A percentile compares a stretch with the other conserved stretches of the same genome.
These are phyloP conservation scores for Phaffia australis DNA, from an alignment of 768 basidiomycete genomes.

Conservation along the genomic window DNA sequence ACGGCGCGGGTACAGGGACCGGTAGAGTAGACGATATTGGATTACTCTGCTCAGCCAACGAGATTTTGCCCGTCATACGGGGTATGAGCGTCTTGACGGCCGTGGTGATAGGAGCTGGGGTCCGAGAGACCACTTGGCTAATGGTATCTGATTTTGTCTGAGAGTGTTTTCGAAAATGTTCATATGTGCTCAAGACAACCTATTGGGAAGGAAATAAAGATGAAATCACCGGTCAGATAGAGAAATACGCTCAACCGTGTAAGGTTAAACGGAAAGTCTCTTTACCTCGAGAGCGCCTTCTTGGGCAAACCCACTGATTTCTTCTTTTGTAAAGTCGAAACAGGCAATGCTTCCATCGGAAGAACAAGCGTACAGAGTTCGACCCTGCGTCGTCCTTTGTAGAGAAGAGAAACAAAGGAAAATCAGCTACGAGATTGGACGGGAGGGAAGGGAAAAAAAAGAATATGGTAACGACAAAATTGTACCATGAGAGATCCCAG, in stretches of 20 bases:
- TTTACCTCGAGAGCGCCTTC: constrained; percentile 21
- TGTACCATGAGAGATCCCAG: constrained; percentile 89
- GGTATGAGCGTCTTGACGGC: constrained; percentile 14
- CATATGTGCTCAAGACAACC: not conserved
- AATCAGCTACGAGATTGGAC: not conserved
- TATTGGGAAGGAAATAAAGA: not conserved
- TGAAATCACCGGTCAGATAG: not conserved
- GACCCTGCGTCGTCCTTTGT: constrained; percentile 89
- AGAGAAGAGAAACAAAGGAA: constrained; percentile 12
- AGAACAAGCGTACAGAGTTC: constrained; percentile 84
- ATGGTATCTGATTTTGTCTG: constrained; percentile 5
- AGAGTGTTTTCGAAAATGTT: not conserved
- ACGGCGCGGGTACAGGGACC: constrained; percentile 12
- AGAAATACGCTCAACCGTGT: not conserved
- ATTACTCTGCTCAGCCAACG: not conserved
- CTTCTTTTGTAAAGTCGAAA: constrained; percentile 57
- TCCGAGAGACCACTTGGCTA: not conserved
- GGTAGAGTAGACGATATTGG: constrained; percentile 3
- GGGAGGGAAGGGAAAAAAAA: not conserved
- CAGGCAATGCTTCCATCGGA: constrained; percentile 90
- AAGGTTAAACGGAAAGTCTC: not conserved
- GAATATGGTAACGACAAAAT: constrained; percentile 29
- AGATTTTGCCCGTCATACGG: not conserved
- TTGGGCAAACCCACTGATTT: constrained; percentile 25
- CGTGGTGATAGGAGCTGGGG: constrained; percentile 7